Conservation (phyloP, 2,329 filamentous ascomycete species). For the Exophiala spinifera region DNA sequence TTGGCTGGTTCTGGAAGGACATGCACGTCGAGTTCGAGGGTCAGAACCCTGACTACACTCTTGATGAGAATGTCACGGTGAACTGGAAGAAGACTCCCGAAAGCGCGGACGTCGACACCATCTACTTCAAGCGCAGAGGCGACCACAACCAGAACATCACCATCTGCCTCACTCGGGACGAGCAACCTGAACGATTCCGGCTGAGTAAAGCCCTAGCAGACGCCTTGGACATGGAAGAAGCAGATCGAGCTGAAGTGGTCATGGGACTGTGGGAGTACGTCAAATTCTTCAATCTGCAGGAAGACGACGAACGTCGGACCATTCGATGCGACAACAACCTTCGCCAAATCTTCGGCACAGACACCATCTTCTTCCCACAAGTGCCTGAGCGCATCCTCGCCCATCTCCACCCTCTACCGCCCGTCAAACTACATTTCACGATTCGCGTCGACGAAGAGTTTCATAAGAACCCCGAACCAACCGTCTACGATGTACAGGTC, state of each 20-base stretch:
- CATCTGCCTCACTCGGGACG: slow-evolving; percentile 80
- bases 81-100: slow-evolving; percentile 85
- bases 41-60: slow-evolving; percentile 34
- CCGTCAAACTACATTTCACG: slow-evolving; percentile 82
- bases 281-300: slow-evolving; percentile 76
- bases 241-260: slow-evolving; percentile 80
- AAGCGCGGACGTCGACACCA: slow-evolving; percentile 74
- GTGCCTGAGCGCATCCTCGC: slow-evolving; percentile 75
- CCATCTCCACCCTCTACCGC: slow-evolving; percentile 75
- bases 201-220: slow-evolving; percentile 77
- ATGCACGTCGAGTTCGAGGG: slow-evolving; percentile 53
- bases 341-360: slow-evolving; percentile 71
- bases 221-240: slow-evolving; percentile 80
- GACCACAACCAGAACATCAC: slow-evolving; percentile 92
- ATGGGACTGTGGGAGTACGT: slow-evolving; percentile 97
- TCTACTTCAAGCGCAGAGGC: slow-evolving; percentile 86
- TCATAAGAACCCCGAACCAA: slow-evolving; percentile 68
- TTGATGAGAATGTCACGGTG: slow-evolving; percentile 51
- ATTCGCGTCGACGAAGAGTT: slow-evolving; percentile 88
- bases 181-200: slow-evolving; percentile 79
- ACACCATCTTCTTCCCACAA: slow-evolving; percentile 79
- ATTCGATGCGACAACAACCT: slow-evolving; percentile 86
- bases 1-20: slow-evolving; percentile 52
- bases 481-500: slow-evolving; percentile 86
- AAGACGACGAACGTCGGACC: slow-evolving; percentile 90